Conservation (phyloP, 768 basidiomycete genomes). For the Terana coerulea region DNA sequence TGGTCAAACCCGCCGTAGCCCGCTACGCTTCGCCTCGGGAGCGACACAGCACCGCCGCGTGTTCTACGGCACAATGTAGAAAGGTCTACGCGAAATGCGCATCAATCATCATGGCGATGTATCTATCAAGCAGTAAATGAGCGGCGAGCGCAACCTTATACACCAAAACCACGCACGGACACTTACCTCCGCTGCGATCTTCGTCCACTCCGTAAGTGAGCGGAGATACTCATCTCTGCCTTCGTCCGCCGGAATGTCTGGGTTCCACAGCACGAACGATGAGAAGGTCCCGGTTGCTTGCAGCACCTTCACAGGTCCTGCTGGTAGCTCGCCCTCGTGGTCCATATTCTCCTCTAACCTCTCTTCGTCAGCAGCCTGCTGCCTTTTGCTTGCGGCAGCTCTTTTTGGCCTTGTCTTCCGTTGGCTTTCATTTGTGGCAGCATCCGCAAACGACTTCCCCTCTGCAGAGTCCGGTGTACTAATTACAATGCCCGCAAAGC, state of each 20-base stretch:
- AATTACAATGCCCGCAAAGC: conserved; percentile 67
- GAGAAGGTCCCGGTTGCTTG: conserved; percentile 53
- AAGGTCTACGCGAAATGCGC: too few relatives aligned
- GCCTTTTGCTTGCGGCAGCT: conserved; percentile 9
- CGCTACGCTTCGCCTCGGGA: too few relatives aligned
- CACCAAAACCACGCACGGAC: too few relatives aligned
- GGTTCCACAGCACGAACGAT: conserved; percentile 71
- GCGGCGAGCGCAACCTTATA: too few relatives aligned
- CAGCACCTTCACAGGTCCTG: conserved; percentile 32
- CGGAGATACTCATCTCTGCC: conserved; percentile 69
- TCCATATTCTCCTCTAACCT: conserved; percentile 23
- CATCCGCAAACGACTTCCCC: conserved; percentile 1
- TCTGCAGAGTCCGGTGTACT: conserved; percentile 24
- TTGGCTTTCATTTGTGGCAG: not conserved
- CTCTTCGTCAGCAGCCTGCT: conserved; percentile 17
- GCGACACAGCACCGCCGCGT: too few relatives aligned
- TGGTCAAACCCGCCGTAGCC: too few relatives aligned
- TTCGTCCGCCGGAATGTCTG: conserved; percentile 68
- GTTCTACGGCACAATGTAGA: too few relatives aligned
- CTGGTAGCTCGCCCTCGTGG: conserved; percentile 24
- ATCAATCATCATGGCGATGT: conserved; percentile 11
- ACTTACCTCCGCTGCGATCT: conserved; percentile 57
- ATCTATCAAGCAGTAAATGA: too few relatives aligned
- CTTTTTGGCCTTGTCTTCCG: conserved; percentile 15
- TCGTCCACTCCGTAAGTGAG: conserved; percentile 68